Conservation (phyloP, 768 basidiomycete species). For the Chalciporus piperatus region DNA sequence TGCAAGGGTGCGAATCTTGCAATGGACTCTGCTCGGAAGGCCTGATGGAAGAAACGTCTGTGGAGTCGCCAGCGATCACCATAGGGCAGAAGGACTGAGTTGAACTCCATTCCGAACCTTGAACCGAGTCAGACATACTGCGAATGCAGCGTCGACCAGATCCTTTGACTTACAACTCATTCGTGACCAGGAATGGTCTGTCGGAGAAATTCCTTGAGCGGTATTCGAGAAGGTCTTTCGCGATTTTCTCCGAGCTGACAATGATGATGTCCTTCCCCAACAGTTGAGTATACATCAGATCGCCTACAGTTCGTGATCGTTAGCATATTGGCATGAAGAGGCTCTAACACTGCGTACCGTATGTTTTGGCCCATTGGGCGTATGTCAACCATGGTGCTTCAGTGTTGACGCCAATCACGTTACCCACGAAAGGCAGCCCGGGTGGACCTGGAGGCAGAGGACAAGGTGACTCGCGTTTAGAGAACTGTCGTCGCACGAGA, state of each 20-base stretch:
- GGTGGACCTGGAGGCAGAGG: conserved; percentile 36
- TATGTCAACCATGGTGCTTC: conserved; percentile 36
- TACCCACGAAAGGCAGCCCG: conserved; percentile 36
- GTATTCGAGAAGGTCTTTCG: conserved; percentile 44
- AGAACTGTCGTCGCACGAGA: neutral
- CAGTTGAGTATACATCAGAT: conserved; percentile 45
- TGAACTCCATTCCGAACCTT: conserved; percentile 16
- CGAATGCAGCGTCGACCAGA: too few relatives aligned
- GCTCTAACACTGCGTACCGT: conserved; percentile 20
- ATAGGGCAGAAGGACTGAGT: conserved; percentile 24
- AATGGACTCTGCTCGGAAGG: conserved; percentile 15
- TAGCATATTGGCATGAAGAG: neutral
- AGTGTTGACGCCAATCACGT: conserved; percentile 33
- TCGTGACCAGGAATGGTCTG: conserved; percentile 34
- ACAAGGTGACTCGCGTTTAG: neutral
- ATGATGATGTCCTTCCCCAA: conserved; percentile 45
- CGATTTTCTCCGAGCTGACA: conserved; percentile 41
- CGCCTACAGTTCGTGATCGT: conserved; percentile 23
- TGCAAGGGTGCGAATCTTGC: conserved; percentile 26
- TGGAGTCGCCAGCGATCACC: conserved; percentile 30
- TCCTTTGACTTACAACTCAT: conserved; percentile 8
- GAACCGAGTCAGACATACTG: neutral
- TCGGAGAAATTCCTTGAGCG: conserved; percentile 49
- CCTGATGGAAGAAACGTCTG: conserved; percentile 24
- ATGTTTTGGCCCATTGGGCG: conserved; percentile 34